phyloP scores from a whole-genome alignment of 1,139 yeast genomes.

The Blastobotrys illinoisensis region DNA sequence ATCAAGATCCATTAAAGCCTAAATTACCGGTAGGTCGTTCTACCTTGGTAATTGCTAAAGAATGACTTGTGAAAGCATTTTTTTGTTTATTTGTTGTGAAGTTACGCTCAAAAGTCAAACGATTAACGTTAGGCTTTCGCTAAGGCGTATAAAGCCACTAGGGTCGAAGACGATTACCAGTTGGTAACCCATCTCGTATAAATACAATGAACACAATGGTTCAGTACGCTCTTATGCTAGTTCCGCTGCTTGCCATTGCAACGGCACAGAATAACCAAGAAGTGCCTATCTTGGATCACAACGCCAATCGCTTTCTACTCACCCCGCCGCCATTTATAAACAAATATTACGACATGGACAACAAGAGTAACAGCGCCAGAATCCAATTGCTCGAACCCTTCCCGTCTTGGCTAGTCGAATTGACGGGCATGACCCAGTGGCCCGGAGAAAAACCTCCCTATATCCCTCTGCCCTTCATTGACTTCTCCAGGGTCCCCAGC shows the following conservation, averaged over 20 bases:
- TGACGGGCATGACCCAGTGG: conserved; percentile 74
- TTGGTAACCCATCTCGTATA: too few species aligned
- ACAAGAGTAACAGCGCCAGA: background rate
- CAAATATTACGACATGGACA: background rate
- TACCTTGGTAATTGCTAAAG: too few species aligned
- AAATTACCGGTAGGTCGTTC: too few species aligned
- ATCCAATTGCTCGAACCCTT: conserved; percentile 33
- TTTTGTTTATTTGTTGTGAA: too few species aligned
- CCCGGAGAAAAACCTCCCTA: conserved; percentile 85
- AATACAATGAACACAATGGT: background rate
- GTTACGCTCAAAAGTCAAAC: too few species aligned
- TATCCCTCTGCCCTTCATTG: conserved; percentile 68
- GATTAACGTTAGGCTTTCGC: background rate
- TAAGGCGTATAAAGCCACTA: too few species aligned
- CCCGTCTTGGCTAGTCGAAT: conserved; percentile 71
- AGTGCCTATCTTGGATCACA: background rate
- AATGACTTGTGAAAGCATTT: too few species aligned
- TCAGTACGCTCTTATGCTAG: background rate
- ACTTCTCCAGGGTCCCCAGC: conserved; percentile 47
- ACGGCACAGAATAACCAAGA: background rate
- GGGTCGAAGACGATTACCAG: too few species aligned
- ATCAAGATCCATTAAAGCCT: too few species aligned
- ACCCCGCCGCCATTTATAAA: background rate
- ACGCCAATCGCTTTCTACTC: background rate
- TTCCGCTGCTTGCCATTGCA: background rate